Evolutionary conservation across 768 basidiomycete species (phyloP).

Genomic region (Pilatotrama ljubarskyi): DNA sequence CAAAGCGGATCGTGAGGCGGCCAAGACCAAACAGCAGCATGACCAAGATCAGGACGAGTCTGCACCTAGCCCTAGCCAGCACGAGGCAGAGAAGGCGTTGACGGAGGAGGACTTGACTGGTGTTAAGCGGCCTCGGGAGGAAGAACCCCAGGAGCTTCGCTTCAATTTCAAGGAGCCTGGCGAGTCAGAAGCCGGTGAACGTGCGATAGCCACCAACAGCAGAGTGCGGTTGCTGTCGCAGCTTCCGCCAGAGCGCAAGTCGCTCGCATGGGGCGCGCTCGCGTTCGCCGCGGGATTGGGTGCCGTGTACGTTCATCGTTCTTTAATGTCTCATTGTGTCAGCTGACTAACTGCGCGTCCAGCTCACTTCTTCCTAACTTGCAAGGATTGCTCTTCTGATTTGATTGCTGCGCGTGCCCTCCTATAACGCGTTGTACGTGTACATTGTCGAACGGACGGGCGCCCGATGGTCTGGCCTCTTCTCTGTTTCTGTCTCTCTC

Average conservation of each 20-base stretch:
- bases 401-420: neutral
- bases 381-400: constrained; percentile 19
- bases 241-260: constrained; percentile 68
- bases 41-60: constrained; percentile 21
- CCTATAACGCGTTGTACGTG: constrained; percentile 9
- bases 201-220: constrained; percentile 61
- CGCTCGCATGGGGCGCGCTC: constrained; percentile 79
- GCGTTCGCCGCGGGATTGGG: constrained; percentile 83
- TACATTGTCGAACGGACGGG: constrained; percentile 7
- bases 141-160: constrained; percentile 49
- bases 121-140: constrained; percentile 55
- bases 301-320: constrained; percentile 56
- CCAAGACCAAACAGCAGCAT: constrained; percentile 23
- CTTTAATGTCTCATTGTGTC: neutral
- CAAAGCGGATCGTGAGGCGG: constrained; percentile 59
- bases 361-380: constrained; percentile 23
- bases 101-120: constrained; percentile 22
- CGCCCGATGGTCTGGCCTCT: constrained; percentile 1
- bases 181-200: constrained; percentile 42
- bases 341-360: neutral
- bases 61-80: constrained; percentile 41
- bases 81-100: constrained; percentile 32
- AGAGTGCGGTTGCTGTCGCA: constrained; percentile 53
- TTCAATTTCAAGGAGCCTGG: constrained; percentile 73
- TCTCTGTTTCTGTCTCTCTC: neutral